These are phyloP conservation scores for Hagleromyces aurorensis DNA, from an alignment of 805 yeast species.

Conservation along the genomic window DNA sequence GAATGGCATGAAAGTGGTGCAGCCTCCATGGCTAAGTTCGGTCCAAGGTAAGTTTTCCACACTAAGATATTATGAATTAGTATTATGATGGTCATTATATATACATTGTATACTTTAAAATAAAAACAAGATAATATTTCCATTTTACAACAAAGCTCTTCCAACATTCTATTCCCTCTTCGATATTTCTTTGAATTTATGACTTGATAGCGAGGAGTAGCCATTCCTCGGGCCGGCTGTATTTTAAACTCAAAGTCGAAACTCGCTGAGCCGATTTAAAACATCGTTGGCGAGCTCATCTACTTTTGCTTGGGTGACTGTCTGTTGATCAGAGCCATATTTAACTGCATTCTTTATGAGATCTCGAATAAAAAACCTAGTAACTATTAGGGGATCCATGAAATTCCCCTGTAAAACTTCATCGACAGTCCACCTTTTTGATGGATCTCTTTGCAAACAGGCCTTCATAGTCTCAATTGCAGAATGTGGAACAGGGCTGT, in stretches of 20 bases:
- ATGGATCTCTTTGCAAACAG: constrained; percentile 68
- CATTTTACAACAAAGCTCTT: no score
- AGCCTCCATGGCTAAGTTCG: constrained; percentile 74
- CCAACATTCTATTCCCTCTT: no score
- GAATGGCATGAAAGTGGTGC: constrained; percentile 99
- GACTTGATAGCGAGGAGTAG: no score
- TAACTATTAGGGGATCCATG: constrained; percentile 66
- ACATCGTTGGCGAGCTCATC: constrained; percentile 48
- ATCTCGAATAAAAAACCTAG: constrained; percentile 57
- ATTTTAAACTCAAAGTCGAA: no score
- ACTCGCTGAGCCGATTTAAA: constrained; percentile 39
- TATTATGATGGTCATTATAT: no score
- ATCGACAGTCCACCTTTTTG: constrained; percentile 53
- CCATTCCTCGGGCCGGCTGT: no score
- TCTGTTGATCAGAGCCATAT: constrained; percentile 51
- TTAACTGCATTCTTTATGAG: constrained; percentile 69
- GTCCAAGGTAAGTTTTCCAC: constrained; percentile 71
- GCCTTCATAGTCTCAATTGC: constrained; percentile 63
- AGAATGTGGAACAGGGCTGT: constrained; percentile 55
- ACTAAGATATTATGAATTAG: no score
- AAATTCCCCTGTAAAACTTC: constrained; percentile 58
- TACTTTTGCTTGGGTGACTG: constrained; percentile 36
- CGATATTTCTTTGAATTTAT: no score
- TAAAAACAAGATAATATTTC: no score
- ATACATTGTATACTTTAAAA: no score